Conservation (phyloP, 176 grass and related monocot species). For the Raddia distichophylla region DNA sequence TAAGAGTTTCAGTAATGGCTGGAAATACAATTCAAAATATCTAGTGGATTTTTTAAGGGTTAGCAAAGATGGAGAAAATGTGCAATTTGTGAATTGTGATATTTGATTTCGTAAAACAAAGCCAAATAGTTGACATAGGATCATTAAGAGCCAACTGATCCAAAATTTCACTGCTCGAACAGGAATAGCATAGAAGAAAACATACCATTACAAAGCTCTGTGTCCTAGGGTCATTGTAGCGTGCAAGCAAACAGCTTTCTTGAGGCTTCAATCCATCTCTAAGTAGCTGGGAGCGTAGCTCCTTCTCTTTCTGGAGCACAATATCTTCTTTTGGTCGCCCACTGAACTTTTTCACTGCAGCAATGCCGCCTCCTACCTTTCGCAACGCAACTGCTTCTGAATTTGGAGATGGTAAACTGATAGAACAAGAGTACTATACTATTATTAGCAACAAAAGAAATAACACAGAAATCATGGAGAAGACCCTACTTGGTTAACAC, state of each 20-base stretch:
- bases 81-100: slow-evolving; percentile 7
- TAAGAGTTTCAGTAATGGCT: slow-evolving; percentile 9
- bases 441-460: slow-evolving; percentile 22
- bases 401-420: slow-evolving; percentile 75
- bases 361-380: slow-evolving; percentile 61
- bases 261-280: slow-evolving; percentile 73
- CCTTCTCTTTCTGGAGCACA: slow-evolving; percentile 63
- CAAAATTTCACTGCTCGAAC: slow-evolving; percentile 2
- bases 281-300: slow-evolving; percentile 56
- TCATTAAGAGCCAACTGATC: not conserved
- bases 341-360: slow-evolving; percentile 79
- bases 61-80: not conserved
- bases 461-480: not conserved
- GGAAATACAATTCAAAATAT: not conserved
- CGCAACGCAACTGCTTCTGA: slow-evolving; percentile 60
- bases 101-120: slow-evolving; percentile 21
- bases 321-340: slow-evolving; percentile 72
- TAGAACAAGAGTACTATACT: slow-evolving; percentile 30
- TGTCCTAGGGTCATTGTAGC: slow-evolving; percentile 95
- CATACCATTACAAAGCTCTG: slow-evolving; percentile 85
- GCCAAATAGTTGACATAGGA: not conserved
- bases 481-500: not conserved
- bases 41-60: not conserved
- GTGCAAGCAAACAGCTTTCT: slow-evolving; percentile 80
- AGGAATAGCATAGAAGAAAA: slow-evolving; percentile 11